Percentiles rank a stretch among this genome's conserved stretches.
phyloP scores from a whole-genome alignment of 1,284 basidiomycete species.

The Volvariella surrecta region DNA sequence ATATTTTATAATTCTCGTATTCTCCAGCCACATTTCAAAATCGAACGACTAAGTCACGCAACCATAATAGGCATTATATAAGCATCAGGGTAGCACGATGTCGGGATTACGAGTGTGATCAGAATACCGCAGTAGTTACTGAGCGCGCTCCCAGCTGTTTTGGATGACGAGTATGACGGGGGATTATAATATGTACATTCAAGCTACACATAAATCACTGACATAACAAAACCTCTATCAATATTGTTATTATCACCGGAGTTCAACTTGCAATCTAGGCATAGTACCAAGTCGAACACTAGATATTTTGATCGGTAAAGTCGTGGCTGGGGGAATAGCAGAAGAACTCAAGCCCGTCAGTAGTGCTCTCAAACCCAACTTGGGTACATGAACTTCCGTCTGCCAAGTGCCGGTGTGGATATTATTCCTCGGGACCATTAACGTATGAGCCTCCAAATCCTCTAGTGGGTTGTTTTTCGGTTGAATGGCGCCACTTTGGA shows the following conservation, averaged over 20 bases:
- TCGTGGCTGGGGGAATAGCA: constrained; percentile 15
- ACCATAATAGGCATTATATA: too few relatives aligned
- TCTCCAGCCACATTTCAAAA: constrained; percentile 12
- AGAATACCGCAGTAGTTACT: too few relatives aligned
- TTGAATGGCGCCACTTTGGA: constrained; percentile 13
- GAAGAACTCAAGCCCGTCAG: constrained; percentile 11
- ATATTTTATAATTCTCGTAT: not conserved
- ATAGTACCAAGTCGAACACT: not conserved
- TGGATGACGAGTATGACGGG: too few relatives aligned
- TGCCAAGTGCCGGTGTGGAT: constrained; percentile 9
- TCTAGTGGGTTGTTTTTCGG: constrained; percentile 24
- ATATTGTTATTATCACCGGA: constrained; percentile 1
- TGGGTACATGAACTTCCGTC: constrained; percentile 16
- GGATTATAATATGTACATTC: too few relatives aligned
- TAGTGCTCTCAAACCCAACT: constrained; percentile 20
- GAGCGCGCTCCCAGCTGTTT: too few relatives aligned
- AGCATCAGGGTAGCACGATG: too few relatives aligned
- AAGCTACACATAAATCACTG: constrained; percentile 7
- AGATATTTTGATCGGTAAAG: constrained; percentile 5
- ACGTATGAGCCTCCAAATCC: constrained; percentile 15
- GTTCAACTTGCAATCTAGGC: not conserved
- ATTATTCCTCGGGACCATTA: constrained; percentile 11
- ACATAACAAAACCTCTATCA: constrained; percentile 12
- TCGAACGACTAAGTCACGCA: constrained; percentile 18
- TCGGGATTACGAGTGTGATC: too few relatives aligned